Base-by-base conservation (phyloP, 1,139 yeast species). In the Scheffersomyces lignicola region DNA sequence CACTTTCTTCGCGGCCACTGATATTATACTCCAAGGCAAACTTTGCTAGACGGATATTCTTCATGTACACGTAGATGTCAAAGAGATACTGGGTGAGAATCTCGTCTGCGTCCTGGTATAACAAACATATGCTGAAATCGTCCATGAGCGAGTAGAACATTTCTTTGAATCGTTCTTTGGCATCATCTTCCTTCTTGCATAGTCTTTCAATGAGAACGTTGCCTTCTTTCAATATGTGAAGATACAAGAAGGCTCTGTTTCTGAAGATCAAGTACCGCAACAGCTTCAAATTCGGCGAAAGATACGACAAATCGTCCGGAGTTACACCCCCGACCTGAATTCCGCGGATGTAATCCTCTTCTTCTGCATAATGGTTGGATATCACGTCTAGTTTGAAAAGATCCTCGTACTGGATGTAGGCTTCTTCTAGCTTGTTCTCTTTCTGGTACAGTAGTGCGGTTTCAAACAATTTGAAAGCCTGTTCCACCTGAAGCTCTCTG, bases 401-500 rank as follows among this genome's bases (percentile, higher is more conserved):
- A 17, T 71, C 73, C 28, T 76, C 77, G 52, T 89, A 92, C 14
- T 66, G 59, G 2, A 51, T 49, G 33, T 72, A 73, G 0, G 97
- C 83, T 2, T 62, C 68, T 0, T 56, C 58, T 38, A 69, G 71
- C 3, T 75, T 54, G 4, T 67, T 61, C 1, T 62, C 54, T 43
- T 78, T 77, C 44, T 92, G 95, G 9, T 65, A 62, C 9, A 60
- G 57, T 25, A 94, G 62, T 0, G 96, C 96, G 18, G 63, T 60
- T 47, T 88, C 89, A 54, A 84, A 88, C 11, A 80, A 61, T 47
- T 79, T 78, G 56, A 84, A 83, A 3, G 96, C 95, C 51, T 84
- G 86, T 58, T 94, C 98, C 12, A 92, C 80, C 66, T 88, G 79
- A 24, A 76, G 83, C 51, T 92, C 98, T 37, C 96, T 65, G 1